These are phyloP conservation scores for Globisporangium orthogonon DNA, from an alignment of 352 stramenopile genomes.

Conservation along the genomic window DNA sequence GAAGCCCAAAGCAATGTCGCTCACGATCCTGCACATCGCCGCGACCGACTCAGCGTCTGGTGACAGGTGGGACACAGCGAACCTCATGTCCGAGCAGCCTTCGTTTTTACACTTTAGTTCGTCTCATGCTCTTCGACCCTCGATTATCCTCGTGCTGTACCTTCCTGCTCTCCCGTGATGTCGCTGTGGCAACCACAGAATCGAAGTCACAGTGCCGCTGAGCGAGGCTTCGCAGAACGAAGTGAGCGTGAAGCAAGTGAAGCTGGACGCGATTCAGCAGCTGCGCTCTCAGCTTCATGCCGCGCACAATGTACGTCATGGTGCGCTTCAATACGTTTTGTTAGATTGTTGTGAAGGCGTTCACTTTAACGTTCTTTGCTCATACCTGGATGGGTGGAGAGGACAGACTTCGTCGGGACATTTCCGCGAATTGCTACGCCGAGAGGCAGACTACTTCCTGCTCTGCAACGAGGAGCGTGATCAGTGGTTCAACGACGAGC, in stretches of 20 bases:
- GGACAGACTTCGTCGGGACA: slow-evolving; percentile 9
- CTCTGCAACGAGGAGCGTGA: slow-evolving; percentile 28
- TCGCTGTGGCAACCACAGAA: slow-evolving; percentile 1
- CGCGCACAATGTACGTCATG: slow-evolving; percentile 9
- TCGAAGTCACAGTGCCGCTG: slow-evolving; percentile 34
- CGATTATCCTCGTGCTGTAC: neutral
- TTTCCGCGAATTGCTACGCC: slow-evolving; percentile 20
- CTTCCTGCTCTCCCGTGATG: neutral
- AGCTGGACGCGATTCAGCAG: slow-evolving; percentile 48
- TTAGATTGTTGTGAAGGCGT: too few relatives aligned
- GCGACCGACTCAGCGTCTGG: slow-evolving; percentile 18
- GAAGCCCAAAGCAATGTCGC: slow-evolving; percentile 9
- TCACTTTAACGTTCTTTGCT: neutral
- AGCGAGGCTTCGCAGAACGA: slow-evolving; percentile 24
- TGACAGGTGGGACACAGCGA: slow-evolving; percentile 18
- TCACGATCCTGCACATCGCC: slow-evolving; percentile 31
- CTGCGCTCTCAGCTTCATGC: slow-evolving; percentile 26
- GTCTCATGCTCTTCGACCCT: neutral
- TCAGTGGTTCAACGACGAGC: slow-evolving; percentile 54
- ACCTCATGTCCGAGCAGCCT: too few relatives aligned
- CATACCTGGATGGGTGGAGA: neutral
- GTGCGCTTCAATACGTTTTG: too few relatives aligned
- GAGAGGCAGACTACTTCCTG: slow-evolving; percentile 43
- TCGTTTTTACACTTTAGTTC: neutral
- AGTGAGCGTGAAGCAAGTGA: slow-evolving; percentile 46